phyloP scores from a whole-genome alignment of 2,329 filamentous ascomycete species.

The Triangularia verruculosa region DNA sequence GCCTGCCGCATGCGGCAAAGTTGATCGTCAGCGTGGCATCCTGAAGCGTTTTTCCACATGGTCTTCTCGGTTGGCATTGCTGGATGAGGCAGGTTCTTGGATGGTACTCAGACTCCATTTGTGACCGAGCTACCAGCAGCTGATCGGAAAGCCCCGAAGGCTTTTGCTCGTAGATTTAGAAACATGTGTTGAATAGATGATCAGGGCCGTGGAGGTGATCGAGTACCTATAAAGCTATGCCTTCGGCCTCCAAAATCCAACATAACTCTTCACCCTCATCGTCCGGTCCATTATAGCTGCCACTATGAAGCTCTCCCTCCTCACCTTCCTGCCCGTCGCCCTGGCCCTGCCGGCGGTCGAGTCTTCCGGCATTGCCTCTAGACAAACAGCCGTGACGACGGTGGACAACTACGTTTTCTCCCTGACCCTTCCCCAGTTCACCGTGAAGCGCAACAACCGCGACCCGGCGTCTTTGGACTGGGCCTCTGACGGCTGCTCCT shows the following conservation, averaged over 20 bases:
- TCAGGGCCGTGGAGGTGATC: background rate
- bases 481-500: conserved; percentile 43
- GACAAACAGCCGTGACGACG: conserved; percentile 27
- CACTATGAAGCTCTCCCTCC: conserved; percentile 36
- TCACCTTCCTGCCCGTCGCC: conserved; percentile 22
- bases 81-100: conserved; percentile 6
- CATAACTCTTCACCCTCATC: background rate
- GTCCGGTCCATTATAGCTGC: background rate
- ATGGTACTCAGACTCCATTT: background rate
- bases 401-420: conserved; percentile 49
- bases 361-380: conserved; percentile 3
- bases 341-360: background rate
- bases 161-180: background rate
- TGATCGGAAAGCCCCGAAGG: background rate
- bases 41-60: background rate
- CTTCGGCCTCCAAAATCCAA: background rate
- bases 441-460: conserved; percentile 37
- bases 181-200: background rate
- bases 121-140: background rate
- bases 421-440: conserved; percentile 42
- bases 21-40: conserved; percentile 10
- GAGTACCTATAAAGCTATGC: conserved; percentile 5
- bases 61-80: background rate
- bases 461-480: conserved; percentile 41
- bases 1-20: background rate